Conservation (phyloP, 2,329 filamentous ascomycete genomes). For the Penicillium sp. region DNA sequence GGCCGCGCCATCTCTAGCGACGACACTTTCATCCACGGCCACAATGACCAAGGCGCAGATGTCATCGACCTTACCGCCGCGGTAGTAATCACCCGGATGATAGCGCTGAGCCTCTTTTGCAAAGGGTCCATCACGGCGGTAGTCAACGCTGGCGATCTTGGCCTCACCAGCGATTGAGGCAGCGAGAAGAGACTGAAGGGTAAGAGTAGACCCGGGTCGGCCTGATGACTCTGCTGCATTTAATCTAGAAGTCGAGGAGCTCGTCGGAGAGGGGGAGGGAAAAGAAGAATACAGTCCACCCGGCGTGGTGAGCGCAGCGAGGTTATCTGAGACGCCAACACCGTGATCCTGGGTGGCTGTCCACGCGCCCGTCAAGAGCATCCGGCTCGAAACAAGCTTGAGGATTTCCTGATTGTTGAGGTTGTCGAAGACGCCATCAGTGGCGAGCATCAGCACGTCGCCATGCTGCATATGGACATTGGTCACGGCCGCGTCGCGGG, state of each 20-base stretch:
- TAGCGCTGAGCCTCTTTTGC: conserved; percentile 88
- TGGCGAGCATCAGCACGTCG: conserved; percentile 89
- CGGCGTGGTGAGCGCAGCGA: conserved; percentile 54
- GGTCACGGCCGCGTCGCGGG: conserved; percentile 76
- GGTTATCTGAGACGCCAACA: conserved; percentile 60
- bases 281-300: conserved; percentile 44
- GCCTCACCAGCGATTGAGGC: conserved; percentile 76
- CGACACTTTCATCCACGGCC: conserved; percentile 59
- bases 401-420: conserved; percentile 87
- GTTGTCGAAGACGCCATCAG: conserved; percentile 95
- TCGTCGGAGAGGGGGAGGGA: conserved; percentile 19
- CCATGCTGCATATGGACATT: conserved; percentile 78
- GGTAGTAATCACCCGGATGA: conserved; percentile 81
- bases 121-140: conserved; percentile 83
- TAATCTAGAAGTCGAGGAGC: conserved; percentile 1
- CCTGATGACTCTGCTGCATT: conserved; percentile 8
- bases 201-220: conserved; percentile 38
- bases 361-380: conserved; percentile 76
- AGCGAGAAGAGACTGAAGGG: conserved; percentile 75
- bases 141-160: conserved; percentile 78
- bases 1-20: background rate
- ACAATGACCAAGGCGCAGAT: conserved; percentile 83
- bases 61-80: conserved; percentile 92
- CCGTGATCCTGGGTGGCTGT: conserved; percentile 57
- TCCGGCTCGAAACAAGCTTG: conserved; percentile 70